Conservation (phyloP, 805 yeast genomes). For the Yarrowia alimentaria region DNA sequence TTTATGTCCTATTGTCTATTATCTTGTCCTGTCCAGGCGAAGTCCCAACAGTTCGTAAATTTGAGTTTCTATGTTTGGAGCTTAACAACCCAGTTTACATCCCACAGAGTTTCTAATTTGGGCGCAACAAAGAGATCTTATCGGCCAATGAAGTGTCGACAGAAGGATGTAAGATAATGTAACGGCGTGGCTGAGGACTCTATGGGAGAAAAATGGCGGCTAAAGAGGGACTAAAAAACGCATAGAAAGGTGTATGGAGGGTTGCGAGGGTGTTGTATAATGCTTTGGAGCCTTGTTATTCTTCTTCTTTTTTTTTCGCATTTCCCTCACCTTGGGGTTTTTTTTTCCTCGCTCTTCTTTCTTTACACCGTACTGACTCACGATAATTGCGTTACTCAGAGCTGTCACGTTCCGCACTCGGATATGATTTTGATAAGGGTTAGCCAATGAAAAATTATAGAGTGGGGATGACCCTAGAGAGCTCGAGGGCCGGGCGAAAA, state of each 20-base stretch:
- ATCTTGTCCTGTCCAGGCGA: too few relatives aligned
- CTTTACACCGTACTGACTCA: neutral
- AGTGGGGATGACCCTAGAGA: constrained; percentile 3
- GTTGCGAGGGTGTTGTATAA: neutral
- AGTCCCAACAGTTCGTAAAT: constrained; percentile 16
- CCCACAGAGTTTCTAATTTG: constrained; percentile 25
- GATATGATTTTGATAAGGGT: constrained; percentile 23
- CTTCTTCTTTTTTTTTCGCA: neutral
- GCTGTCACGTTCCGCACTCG: constrained; percentile 26
- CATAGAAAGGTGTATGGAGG: too few relatives aligned
- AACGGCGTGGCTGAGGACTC: neutral
- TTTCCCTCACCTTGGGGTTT: too few relatives aligned
- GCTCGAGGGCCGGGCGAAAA: too few relatives aligned
- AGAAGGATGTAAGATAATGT: constrained; percentile 27
- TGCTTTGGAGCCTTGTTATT: too few relatives aligned
- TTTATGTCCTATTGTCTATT: too few relatives aligned
- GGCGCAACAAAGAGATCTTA: constrained; percentile 27
- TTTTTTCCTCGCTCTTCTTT: too few relatives aligned
- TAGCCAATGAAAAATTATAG: constrained; percentile 13
- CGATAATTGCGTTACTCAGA: neutral
- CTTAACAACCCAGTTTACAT: constrained; percentile 3
- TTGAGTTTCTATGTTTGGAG: neutral
- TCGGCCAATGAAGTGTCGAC: constrained; percentile 27
- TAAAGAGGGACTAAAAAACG: neutral
- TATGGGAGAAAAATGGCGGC: neutral